phyloP scores from a whole-genome alignment of 352 stramenopile species.

The Globisporangium barbulae region DNA sequence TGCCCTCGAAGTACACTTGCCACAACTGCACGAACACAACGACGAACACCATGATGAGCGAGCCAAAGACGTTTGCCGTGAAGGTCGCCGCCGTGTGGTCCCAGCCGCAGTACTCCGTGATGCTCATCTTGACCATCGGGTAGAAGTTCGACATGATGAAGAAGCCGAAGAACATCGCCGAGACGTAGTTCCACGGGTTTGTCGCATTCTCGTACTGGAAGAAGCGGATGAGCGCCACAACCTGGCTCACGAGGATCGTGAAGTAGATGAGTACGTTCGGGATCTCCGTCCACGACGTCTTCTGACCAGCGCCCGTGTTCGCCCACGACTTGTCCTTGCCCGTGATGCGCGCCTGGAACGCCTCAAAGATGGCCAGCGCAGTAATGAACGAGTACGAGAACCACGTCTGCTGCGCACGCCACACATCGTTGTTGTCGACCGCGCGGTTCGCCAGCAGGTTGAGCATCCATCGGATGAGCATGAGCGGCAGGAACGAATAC shows the following conservation, averaged over 20 bases:
- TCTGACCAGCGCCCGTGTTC: conserved; percentile 88
- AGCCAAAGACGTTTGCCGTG: conserved; percentile 82
- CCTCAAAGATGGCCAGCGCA: conserved; percentile 82
- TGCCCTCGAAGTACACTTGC: conserved; percentile 80
- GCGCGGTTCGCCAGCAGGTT: conserved; percentile 82
- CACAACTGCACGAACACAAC: conserved; percentile 88
- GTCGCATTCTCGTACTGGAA: conserved; percentile 89
- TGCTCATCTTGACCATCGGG: conserved; percentile 91
- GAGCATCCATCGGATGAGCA: conserved; percentile 75
- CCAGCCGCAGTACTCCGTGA: conserved; percentile 88
- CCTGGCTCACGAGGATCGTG: conserved; percentile 67
- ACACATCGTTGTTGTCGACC: conserved; percentile 89
- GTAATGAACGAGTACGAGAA: conserved; percentile 91
- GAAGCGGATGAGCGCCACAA: conserved; percentile 80
- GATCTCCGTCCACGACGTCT: conserved; percentile 87
- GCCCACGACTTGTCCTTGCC: conserved; percentile 87
- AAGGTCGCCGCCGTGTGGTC: conserved; percentile 84
- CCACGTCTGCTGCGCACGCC: conserved; percentile 87
- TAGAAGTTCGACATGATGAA: conserved; percentile 87
- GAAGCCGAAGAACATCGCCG: conserved; percentile 85
- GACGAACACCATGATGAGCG: conserved; percentile 77
- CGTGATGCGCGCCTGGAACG: conserved; percentile 70
- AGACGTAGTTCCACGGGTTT: conserved; percentile 88
- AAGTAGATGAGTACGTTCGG: conserved; percentile 89
- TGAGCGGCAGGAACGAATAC: conserved; percentile 87